Evolutionary conservation across 2,329 filamentous ascomycete genomes (phyloP).

Genomic region (Remersonia thermophila): DNA sequence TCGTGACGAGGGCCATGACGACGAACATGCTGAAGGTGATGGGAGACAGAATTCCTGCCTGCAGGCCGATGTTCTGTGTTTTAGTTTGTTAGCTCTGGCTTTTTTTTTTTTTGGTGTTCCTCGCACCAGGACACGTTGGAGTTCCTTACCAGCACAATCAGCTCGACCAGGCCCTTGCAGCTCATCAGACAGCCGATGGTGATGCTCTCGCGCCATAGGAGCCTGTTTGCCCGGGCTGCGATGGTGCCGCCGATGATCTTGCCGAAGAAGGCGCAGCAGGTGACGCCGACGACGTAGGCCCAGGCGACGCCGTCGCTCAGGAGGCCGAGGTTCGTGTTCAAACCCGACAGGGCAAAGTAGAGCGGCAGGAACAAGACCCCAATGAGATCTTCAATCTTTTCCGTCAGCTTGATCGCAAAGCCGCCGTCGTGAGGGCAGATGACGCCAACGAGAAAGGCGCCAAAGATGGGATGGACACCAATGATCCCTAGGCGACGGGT

Average conservation of each 20-base stretch:
- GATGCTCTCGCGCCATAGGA: conserved; percentile 83
- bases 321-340: conserved; percentile 78
- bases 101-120: neutral
- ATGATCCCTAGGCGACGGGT: conserved; percentile 47
- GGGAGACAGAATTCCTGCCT: conserved; percentile 68
- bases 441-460: conserved; percentile 76
- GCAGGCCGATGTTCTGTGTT: conserved; percentile 55
- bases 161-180: conserved; percentile 87
- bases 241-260: conserved; percentile 77
- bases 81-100: conserved; percentile 6
- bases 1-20: conserved; percentile 82
- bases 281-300: conserved; percentile 80
- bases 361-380: conserved; percentile 73
- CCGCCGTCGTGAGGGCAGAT: conserved; percentile 85
- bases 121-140: too few species aligned
- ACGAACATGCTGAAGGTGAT: conserved; percentile 89
- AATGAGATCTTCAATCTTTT: conserved; percentile 89
- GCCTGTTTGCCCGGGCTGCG: conserved; percentile 60
- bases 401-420: conserved; percentile 80
- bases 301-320: conserved; percentile 72
- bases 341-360: conserved; percentile 84
- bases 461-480: conserved; percentile 89
- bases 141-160: conserved; percentile 72
- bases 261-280: conserved; percentile 66
- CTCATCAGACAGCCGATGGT: conserved; percentile 88